phyloP scores from a whole-genome alignment of 768 basidiomycete species.

The Phaffia tasmanica region DNA sequence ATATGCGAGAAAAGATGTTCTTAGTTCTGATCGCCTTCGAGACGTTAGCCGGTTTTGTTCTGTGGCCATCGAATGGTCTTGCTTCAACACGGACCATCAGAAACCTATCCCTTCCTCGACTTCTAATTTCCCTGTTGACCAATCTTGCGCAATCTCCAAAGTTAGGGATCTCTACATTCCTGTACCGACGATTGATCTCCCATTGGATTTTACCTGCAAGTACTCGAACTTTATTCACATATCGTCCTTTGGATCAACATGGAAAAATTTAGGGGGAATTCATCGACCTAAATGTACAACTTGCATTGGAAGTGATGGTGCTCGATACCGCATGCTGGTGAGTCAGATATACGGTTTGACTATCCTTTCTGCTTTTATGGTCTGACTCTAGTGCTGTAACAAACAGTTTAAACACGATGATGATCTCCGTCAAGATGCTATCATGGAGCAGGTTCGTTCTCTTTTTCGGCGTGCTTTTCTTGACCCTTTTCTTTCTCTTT shows the following conservation, averaged over 20 bases:
- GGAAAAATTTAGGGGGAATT: conserved; percentile 60
- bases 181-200: conserved; percentile 60
- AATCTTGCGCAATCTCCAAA: conserved; percentile 39
- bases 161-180: conserved; percentile 59
- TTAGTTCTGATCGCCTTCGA: conserved; percentile 13
- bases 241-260: conserved; percentile 49
- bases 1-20: conserved; percentile 2
- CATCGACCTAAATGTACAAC: conserved; percentile 69
- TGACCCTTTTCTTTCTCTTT: too few species aligned
- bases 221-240: conserved; percentile 68
- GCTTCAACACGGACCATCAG: not conserved
- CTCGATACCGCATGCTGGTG: conserved; percentile 66
- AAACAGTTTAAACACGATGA: conserved; percentile 81
- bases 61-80: conserved; percentile 30
- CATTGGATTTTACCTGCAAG: conserved; percentile 55
- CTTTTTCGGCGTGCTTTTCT: too few species aligned
- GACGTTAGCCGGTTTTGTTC: conserved; percentile 27
- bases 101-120: not conserved
- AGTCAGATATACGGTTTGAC: conserved; percentile 32
- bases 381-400: conserved; percentile 44
- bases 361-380: not conserved
- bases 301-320: conserved; percentile 59
- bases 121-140: not conserved
- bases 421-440: conserved; percentile 90
- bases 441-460: conserved; percentile 68